These are phyloP conservation scores for Myxozyma neotropica DNA, from an alignment of 805 yeast species.

Conservation along the genomic window DNA sequence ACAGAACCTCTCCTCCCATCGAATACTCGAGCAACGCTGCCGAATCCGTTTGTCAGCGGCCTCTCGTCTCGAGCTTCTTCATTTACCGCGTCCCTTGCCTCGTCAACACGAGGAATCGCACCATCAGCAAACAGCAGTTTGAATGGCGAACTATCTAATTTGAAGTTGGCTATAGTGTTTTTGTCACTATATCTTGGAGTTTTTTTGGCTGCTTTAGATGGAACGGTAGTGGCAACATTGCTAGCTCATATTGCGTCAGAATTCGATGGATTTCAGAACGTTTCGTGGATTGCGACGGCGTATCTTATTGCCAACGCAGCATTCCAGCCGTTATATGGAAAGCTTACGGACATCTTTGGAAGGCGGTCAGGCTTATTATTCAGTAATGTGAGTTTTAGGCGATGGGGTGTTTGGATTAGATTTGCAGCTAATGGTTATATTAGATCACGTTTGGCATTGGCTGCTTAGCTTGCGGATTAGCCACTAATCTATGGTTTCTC, in stretches of 20 bases:
- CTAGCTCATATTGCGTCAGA: slow-evolving; percentile 61
- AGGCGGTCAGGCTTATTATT: slow-evolving; percentile 48
- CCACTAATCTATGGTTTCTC: slow-evolving; percentile 31
- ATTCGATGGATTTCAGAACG: slow-evolving; percentile 54
- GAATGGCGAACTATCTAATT: slow-evolving; percentile 11
- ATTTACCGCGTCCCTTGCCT: slow-evolving; percentile 17
- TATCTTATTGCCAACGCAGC: slow-evolving; percentile 71
- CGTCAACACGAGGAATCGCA: slow-evolving; percentile 11
- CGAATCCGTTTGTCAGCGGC: slow-evolving; percentile 26
- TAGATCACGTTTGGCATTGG: slow-evolving; percentile 51
- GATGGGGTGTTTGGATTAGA: no score
- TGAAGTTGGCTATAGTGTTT: slow-evolving; percentile 54
- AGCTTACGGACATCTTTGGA: slow-evolving; percentile 62
- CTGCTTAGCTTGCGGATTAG: slow-evolving; percentile 53
- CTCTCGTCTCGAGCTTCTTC: slow-evolving; percentile 23
- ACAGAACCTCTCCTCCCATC: slow-evolving; percentile 28
- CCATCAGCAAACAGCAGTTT: slow-evolving; percentile 2
- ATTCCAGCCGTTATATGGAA: slow-evolving; percentile 76
- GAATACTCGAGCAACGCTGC: slow-evolving; percentile 25
- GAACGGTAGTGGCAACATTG: slow-evolving; percentile 57
- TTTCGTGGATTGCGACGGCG: slow-evolving; percentile 76
- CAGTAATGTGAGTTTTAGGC: slow-evolving; percentile 43
- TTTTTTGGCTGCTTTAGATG: slow-evolving; percentile 54
- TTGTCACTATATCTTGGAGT: slow-evolving; percentile 53
- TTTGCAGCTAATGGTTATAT: neutral